Evolutionary conservation across 1,284 basidiomycete species (phyloP), one percentile per base, ranked within the genome.

Genomic region (Papiliotrema laurentii): DNA sequence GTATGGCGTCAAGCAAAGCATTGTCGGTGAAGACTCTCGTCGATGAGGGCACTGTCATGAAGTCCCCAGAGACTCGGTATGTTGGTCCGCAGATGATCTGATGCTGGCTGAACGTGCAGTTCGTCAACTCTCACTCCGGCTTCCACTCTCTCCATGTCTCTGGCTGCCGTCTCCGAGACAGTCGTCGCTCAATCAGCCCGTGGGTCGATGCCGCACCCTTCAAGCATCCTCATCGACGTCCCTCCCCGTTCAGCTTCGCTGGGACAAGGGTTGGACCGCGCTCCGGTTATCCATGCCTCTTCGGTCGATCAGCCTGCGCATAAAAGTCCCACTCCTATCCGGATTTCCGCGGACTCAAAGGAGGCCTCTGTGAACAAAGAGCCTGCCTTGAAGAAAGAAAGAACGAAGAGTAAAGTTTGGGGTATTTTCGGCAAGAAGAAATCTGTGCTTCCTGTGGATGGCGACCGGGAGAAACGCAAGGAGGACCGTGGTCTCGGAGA

Each of bases 391-490:
- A 61, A 56, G 45, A 58, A 53, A 45, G 65, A 68, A 26, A 68
- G 60, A 55, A 67, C 68, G 9, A 65, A 59, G 28, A 63, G 63
- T 11, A 59, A 50, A 38, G 61, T 71, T 7, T 71, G 68, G 68
- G 57, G 63, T 6, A 53, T 68, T 9, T 52, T 71, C 27, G 58
- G 56, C 2, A 51, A 47, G 35, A 61, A 58, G 47, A 60, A 58
- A n/a, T n/a, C n/a, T n/a, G n/a, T n/a, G n/a, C n/a, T n/a, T n/a
- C n/a, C n/a, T n/a, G n/a, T n/a, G n/a, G n/a, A n/a, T n/a, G n/a
- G n/a, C n/a, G n/a, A n/a, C n/a, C n/a, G n/a, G 47, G 61, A 57
- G 53, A 61, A 63, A 50, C 39, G 49, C 10, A 47, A 40, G 39
- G 21, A 30, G 36, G 21, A 28, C n/a, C n/a, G n/a, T n/a, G n/a